A percentile compares a stretch with the other conserved stretches of the same genome.
These are phyloP conservation scores for Solanum pinnatisectum DNA, from an alignment of 257 asterid genomes.

Conservation along the genomic window DNA sequence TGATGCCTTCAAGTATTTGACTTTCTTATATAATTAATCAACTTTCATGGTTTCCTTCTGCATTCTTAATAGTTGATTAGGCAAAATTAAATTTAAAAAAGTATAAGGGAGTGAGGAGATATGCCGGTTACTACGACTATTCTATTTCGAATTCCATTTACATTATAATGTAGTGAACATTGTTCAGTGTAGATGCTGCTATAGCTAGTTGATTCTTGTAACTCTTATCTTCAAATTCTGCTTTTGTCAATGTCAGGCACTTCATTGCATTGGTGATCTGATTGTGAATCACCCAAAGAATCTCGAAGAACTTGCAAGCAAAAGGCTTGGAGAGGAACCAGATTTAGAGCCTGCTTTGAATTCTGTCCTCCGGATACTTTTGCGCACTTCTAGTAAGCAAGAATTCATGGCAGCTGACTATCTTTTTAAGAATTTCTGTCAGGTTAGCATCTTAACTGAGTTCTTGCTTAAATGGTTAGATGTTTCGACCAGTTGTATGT, in stretches of 20 bases:
- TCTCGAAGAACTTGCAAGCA: conserved; percentile 70
- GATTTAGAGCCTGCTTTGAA: conserved; percentile 74
- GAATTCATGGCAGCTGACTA: conserved; percentile 82
- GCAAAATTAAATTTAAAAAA: not conserved
- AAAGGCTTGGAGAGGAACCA: conserved; percentile 85
- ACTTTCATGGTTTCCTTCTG: not conserved
- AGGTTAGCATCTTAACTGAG: conserved; percentile 42
- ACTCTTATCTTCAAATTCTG: not conserved
- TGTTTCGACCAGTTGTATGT: not conserved
- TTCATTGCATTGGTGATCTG: conserved; percentile 76
- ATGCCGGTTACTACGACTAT: not conserved
- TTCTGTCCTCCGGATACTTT: conserved; percentile 65
- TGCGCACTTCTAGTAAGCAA: conserved; percentile 77
- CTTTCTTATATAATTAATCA: not conserved
- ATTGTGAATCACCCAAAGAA: conserved; percentile 59
- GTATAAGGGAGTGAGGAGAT: not conserved
- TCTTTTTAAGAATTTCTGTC: conserved; percentile 78
- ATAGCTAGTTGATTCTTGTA: not conserved
- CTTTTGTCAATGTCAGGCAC: conserved; percentile 43
- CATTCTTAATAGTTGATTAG: not conserved
- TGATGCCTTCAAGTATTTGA: not conserved
- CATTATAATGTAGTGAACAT: not conserved
- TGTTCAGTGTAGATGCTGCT: not conserved
- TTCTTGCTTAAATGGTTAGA: not conserved
- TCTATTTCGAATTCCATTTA: not conserved